Base-by-base conservation (phyloP, 2,329 filamentous ascomycete species). In the Fusarium praegraminearum region DNA sequence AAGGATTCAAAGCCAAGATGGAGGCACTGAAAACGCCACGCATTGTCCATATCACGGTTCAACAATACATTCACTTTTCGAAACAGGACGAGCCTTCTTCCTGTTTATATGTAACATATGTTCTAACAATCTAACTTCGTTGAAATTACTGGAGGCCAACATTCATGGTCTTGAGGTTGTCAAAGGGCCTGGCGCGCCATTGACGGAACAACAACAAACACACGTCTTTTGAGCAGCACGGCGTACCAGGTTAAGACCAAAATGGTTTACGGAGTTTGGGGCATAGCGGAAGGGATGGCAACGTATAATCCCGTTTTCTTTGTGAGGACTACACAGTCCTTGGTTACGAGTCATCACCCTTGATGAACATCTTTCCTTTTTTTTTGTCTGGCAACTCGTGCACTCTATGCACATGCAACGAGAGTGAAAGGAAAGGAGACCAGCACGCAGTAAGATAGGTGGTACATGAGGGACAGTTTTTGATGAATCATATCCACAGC, bases 1-100 rank as follows among this genome's bases (percentile, higher is more conserved):
- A 82, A 80, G 64, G 83, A 84, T 44, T 71, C 65, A 50, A 86
- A 82, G 73, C 86, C 86, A 16, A 81, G 83, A 61, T 88, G 86
- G 86, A 81, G 83, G 55, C 80, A 71, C 56, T 79, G 35, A 72
- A 33, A 36, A 28, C 18, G 22, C n/a, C 12, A 45, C 24, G n/a
- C 32, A 22, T 53, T 30, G 11, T 30, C 44, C 24, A 20, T 41
- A 36, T 15, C n/a, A 38, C 43, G 43, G 49, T 56, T 38, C 50
- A 56, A 22, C 52, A 62, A 43, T 38, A 70, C 58, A 45, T 57
- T 65, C 51, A 54, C 69, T 62, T 64, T 67, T 57, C 16, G 56
- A 59, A 52, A 58, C 40, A 63, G 63, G 60, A 62, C 36, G 56
- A 52, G 45, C 36, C 30, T 56, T 66, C 41, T 44, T 58, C 50